These are phyloP conservation scores for Leishmania guyanensis DNA, from an alignment of 208 protist species.

Conservation along the genomic window DNA sequence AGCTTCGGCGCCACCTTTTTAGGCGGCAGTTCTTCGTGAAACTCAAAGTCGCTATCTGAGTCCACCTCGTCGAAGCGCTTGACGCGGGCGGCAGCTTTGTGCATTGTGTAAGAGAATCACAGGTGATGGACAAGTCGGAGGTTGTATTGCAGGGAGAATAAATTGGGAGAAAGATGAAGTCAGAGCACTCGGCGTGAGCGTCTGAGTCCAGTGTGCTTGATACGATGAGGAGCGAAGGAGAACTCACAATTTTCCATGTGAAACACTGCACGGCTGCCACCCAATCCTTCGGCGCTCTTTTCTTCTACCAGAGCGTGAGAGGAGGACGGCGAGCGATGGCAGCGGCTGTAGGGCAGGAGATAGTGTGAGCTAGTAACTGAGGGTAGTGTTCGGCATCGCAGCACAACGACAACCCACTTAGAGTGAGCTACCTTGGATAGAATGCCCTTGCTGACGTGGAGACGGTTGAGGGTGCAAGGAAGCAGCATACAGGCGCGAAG, in stretches of 20 bases:
- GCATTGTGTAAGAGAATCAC: not conserved
- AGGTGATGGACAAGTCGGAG: not conserved
- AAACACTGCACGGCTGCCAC: not conserved
- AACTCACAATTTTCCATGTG: not conserved
- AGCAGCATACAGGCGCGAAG: not conserved
- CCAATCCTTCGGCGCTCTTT: not conserved
- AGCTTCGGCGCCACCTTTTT: slow-evolving; percentile 26
- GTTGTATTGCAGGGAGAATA: not conserved
- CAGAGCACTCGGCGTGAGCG: not conserved
- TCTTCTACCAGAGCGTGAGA: not conserved
- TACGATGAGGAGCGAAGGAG: not conserved
- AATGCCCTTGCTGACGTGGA: not conserved
- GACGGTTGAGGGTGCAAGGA: not conserved
- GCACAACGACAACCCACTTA: not conserved
- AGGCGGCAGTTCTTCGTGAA: slow-evolving; percentile 13
- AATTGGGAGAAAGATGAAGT: no score
- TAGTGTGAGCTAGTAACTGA: no score
- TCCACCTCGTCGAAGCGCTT: slow-evolving; percentile 50
- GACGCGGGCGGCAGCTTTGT: slow-evolving; percentile 7
- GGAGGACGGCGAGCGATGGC: not conserved
- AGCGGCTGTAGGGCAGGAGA: not conserved
- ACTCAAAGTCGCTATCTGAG: slow-evolving; percentile 48
- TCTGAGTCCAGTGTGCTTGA: not conserved
- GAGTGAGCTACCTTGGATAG: not conserved
- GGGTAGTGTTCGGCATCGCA: not conserved